Base-by-base conservation (phyloP, 2,329 filamentous ascomycete species). In the Moelleriella libera region DNA sequence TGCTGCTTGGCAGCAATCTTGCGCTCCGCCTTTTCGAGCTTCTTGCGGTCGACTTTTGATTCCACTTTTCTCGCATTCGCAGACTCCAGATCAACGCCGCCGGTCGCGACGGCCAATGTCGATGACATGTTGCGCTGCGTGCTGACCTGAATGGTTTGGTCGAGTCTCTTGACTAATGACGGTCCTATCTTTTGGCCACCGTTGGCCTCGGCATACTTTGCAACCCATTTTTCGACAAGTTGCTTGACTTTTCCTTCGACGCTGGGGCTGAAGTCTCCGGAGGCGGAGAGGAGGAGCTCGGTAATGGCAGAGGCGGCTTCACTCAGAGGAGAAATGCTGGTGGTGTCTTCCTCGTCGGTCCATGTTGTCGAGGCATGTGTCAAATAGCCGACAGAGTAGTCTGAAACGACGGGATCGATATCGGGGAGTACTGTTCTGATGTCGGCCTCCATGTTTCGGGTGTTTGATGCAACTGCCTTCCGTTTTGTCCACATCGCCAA, bases 1-100 rank as follows among this genome's bases (percentile, higher is more conserved):
- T 88, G 92, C 71, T 97, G 92, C 72, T 98, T 98, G 58, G 89
- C 89, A 45, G 88, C 87, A 62, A 98, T 92, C 73, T 98, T 98
- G 55, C 86, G 78, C 69, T 98, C 92, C 1, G 92, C 92, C 71
- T 98, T 98, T 67, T 98, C 92, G 21, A 98, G 81, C 75, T 98
- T 98, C 82, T 97, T 98, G 62, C 83, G 82, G 68, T 98, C 92
- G 51, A 98, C 92, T 63, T 90, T 88, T 58, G 90, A 97, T 70
- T 98, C 92, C 49, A 98, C 86, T 69, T 97, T 97, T 58, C 90
- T 79, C 40, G 80, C 75, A 61, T 94, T 94, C 61, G 89, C 88
- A 48, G 90, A 94, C 66, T 98, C 92, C 30, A 98, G 75, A 61
- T 98, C 92, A 40, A 98, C 88, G 50, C 75, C 82, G 48, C 81